Evolutionary conservation across 345 rosid genomes (phyloP), one percentile per base, ranked within the genome.

Genomic region (Dipteronia sinensis): DNA sequence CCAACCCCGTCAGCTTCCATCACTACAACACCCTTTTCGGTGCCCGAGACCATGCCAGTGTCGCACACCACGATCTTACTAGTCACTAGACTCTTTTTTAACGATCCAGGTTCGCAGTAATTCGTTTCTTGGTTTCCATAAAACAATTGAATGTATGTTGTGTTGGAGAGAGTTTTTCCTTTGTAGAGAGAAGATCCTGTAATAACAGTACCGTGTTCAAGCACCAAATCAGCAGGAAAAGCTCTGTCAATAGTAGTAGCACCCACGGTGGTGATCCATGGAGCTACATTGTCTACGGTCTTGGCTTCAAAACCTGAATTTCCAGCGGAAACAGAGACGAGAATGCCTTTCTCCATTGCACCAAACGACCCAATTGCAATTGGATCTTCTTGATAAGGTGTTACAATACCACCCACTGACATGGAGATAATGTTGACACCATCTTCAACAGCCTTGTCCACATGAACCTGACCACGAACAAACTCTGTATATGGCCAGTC

Each of bases 241-340:
- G 20, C 67, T 47, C 85, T 42, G 40, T 84, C 87, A 9, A 84
- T 73, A 1, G 85, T 67, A 17, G 79, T 65, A 3, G 85, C 81
- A 11, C 85, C 87, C 10, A 84, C 85, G 23, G 83, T 78, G 44
- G 78, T 44, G 6, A 78, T 55, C 85, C 87, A 81, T 1, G 87
- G 87, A 0, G 87, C 81, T 9, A 51, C 10, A 34, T 81, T 76
- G 3, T 13, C 22, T 1, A 84, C 71, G 1, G 74, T 13, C 4
- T 56, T 46, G 0, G 6, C 2, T 0, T 12, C 0, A 9, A 67
- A 74, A 15, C 85, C 81, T 10, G 27, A 2, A 53, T 79, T 84
- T 0, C 83, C 85, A 0, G 75, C 85, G 2, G 79, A 53, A 16
- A 74, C 38, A 0, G 85, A 73, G 10, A 81, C 79, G 20, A 77